These are phyloP conservation scores for Diaporthe ilicicola DNA, from an alignment of 2,329 filamentous ascomycete species.

Conservation along the genomic window DNA sequence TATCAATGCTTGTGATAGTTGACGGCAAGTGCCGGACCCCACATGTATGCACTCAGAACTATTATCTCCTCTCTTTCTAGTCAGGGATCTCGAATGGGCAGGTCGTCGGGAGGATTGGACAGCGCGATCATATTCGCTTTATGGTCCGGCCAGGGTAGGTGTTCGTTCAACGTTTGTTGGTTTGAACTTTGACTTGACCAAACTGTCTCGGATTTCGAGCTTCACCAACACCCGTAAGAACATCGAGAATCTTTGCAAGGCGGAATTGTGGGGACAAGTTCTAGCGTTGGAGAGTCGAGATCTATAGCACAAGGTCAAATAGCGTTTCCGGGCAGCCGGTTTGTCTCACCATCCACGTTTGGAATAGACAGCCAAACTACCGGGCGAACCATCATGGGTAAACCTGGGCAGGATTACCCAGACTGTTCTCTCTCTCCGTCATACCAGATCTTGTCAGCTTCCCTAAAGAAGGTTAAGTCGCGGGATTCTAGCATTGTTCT, in stretches of 20 bases:
- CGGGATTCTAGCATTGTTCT: constrained; percentile 7
- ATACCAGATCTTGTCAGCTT: not conserved
- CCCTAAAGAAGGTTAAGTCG: not conserved
- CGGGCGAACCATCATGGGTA: not conserved
- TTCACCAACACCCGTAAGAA: not conserved
- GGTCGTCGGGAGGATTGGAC: not conserved
- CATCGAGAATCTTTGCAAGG: not conserved
- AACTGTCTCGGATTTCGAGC: constrained; percentile 3
- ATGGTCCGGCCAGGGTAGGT: not conserved
- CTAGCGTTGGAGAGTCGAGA: not conserved
- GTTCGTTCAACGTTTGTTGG: not conserved
- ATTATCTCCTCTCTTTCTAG: not conserved
- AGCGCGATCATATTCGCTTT: not conserved
- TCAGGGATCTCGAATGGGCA: too few relatives aligned
- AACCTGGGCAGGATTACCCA: not conserved
- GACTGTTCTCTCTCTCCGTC: too few relatives aligned
- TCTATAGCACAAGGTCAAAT: not conserved
- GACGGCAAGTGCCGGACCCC: too few relatives aligned
- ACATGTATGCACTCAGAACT: too few relatives aligned
- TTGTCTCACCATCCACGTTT: constrained; percentile 6
- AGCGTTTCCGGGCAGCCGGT: not conserved
- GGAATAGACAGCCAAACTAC: constrained; percentile 3
- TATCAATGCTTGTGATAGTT: too few relatives aligned
- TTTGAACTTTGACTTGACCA: not conserved
- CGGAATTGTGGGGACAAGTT: not conserved